Base-by-base conservation (phyloP, 345 rosid genomes). In the Linum trigynum region DNA sequence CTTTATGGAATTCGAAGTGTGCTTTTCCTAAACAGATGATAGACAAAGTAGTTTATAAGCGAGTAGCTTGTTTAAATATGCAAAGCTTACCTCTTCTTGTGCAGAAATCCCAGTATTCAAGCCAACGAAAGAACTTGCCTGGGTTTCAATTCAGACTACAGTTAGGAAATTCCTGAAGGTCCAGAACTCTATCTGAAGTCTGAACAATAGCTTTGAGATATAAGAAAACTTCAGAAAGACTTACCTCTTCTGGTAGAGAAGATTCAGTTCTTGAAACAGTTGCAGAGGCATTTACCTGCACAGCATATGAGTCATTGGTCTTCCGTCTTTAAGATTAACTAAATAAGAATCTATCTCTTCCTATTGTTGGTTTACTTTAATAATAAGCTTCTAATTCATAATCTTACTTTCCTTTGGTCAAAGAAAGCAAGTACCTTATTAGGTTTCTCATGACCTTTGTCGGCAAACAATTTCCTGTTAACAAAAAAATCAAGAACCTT, bases 401-500 rank as follows among this genome's bases (percentile, higher is more conserved):
- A 23, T 23, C 32, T 23, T 23, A 0, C 32, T 23, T 23, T 23
- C 32, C 32, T 23, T 23, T 23, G 32, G 32, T 23, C 32, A 32
- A 48, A 38, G 38, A 57, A 42, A 59, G 39, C 14, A 39, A 36
- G 62, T 84, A 87, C 97, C 97, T 87, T 76, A 63, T 74, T 59
- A 63, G 68, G 63, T 67, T 71, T 78, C 16, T 48, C 71, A 36
- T 53, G 72, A 62, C 55, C 71, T 67, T 72, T 73, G 72, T 84
- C 81, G 48, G 67, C 73, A 60, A 88, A 83, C 69, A 86, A 71
- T 77, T 78, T 84, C 83, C 97, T 88, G 79, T 78, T 67, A 68
- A 17, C 45, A 63, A 63, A 55, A 59, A 63, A 67, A 50, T 64
- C 38, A 38, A 59, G 39, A 45, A 7, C 10, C 36, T 55, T 63